phyloP scores from a whole-genome alignment of 2,329 filamentous ascomycete species.

The Beauveria asiatica region DNA sequence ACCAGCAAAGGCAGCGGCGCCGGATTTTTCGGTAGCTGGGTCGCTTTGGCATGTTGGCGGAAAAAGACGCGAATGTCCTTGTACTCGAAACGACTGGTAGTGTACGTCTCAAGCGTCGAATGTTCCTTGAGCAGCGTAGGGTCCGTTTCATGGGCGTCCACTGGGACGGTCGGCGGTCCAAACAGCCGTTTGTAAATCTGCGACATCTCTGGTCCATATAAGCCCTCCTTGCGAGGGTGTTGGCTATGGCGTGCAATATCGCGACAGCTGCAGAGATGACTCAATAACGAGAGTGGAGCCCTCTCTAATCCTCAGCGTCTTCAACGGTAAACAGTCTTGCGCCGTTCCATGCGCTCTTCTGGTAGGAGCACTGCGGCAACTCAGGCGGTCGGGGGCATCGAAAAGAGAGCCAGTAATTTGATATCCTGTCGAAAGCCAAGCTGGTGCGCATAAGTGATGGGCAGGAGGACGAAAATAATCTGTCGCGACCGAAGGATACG shows the following conservation, averaged over 20 bases:
- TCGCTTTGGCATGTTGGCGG: slow-evolving; percentile 70
- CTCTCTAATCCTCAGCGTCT: background rate
- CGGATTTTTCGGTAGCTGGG: slow-evolving; percentile 66
- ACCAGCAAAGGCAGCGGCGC: slow-evolving; percentile 75
- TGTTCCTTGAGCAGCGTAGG: slow-evolving; percentile 73
- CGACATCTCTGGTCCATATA: background rate
- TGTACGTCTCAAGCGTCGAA: slow-evolving; percentile 62
- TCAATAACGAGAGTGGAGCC: slow-evolving; percentile 7
- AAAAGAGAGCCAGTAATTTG: background rate
- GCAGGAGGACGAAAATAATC: background rate
- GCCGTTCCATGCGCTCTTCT: slow-evolving; percentile 2
- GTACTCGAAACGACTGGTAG: slow-evolving; percentile 63
- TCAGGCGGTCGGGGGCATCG: slow-evolving; percentile 2
- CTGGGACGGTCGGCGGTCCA: slow-evolving; percentile 17
- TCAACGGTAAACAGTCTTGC: background rate
- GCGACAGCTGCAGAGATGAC: slow-evolving; percentile 5
- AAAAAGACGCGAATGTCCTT: slow-evolving; percentile 74
- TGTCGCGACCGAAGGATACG: background rate
- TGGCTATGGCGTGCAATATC: slow-evolving; percentile 1
- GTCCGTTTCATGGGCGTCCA: slow-evolving; percentile 45
- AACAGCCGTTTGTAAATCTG: slow-evolving; percentile 6
- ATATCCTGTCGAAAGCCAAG: background rate
- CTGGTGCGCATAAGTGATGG: background rate
- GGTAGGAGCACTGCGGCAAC: background rate
- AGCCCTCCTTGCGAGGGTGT: background rate